These are phyloP conservation scores for Posidonia australis DNA, from an alignment of 106 monocot genomes.

Conservation along the genomic window DNA sequence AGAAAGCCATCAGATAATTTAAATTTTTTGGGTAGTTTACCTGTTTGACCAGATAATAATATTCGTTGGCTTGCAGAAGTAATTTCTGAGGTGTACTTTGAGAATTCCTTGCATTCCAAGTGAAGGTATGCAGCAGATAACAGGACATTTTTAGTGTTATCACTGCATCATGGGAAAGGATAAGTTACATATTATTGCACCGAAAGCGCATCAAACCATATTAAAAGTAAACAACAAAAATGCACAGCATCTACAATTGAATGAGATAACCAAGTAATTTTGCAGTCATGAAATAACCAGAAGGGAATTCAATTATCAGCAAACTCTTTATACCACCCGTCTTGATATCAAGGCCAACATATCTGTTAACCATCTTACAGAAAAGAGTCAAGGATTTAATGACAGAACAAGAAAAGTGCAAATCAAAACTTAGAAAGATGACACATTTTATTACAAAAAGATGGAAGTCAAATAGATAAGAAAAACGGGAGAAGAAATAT, in stretches of 20 bases:
- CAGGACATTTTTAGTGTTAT: constrained; percentile 68
- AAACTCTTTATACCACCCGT: background rate
- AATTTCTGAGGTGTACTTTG: constrained; percentile 60
- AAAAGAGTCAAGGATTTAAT: too few species aligned
- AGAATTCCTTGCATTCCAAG: constrained; percentile 72
- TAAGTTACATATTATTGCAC: background rate
- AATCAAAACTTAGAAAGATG: too few species aligned
- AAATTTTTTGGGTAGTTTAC: constrained; percentile 16
- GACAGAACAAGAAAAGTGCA: too few species aligned
- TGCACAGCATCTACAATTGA: background rate
- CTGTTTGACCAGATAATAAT: constrained; percentile 80
- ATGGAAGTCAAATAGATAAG: too few species aligned
- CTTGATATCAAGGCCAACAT: background rate
- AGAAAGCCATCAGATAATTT: background rate
- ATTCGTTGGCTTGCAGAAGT: constrained; percentile 64
- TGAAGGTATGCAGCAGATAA: constrained; percentile 76
- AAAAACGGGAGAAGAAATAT: too few species aligned
- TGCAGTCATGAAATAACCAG: background rate
- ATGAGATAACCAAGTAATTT: background rate
- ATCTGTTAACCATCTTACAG: too few species aligned
- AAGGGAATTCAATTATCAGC: background rate
- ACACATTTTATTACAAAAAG: too few species aligned
- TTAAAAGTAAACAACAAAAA: too few species aligned
- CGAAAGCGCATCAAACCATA: too few species aligned
- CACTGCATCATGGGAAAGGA: constrained; percentile 29